Evolutionary conservation across 2,329 filamentous ascomycete genomes (phyloP), one percentile per base, ranked within the genome.

Genomic region (Talaromyces marneffei): DNA sequence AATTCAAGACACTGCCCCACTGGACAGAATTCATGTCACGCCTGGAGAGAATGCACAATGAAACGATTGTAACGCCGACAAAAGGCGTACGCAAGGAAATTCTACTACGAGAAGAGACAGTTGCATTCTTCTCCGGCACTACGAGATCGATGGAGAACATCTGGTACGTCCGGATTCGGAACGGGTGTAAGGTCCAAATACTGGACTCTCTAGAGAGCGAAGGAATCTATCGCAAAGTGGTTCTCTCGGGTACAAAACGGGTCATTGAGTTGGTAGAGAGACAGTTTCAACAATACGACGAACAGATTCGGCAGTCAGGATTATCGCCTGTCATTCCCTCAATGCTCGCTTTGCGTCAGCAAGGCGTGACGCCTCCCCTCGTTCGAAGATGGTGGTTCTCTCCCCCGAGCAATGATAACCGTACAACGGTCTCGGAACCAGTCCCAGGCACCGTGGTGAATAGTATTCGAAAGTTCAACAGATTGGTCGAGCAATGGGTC

Each of bases 131-230:
- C 44, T 64, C 68, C 14, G 76, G 76, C 3, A 62, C 69, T 12
- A 69, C 67, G 5, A 65, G 69, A 3, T 65, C 67, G 60, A 62
- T 64, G 37, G 76, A 78, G 62, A 78, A 78, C 61, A 68, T 76
- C 7, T 77, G 71, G 70, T 70, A 70, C 60, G 65, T 73, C 6
- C 62, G 65, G 9, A 59, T 76, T 16, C 70, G 66, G 14, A 73
- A 75, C 59, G 76, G 75, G 25, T 77, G 75, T 52, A 69, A 69
- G 37, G 70, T 77, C n/a, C 75, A 74, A 56, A 69, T 77, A 10
- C 59, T 75, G 29, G 65, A 67, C 50, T 60, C 68, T n/a, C 40
- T 53, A 1, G 66, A 75, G 52, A 73, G 70, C 52, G 65, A 70
- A 33, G 71, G 74, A 10, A 39, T 64, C 5, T 61, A 67, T 59